These are phyloP conservation scores for Ziziphus jujuba DNA, from an alignment of 306 rosid genomes.

Conservation along the genomic window DNA sequence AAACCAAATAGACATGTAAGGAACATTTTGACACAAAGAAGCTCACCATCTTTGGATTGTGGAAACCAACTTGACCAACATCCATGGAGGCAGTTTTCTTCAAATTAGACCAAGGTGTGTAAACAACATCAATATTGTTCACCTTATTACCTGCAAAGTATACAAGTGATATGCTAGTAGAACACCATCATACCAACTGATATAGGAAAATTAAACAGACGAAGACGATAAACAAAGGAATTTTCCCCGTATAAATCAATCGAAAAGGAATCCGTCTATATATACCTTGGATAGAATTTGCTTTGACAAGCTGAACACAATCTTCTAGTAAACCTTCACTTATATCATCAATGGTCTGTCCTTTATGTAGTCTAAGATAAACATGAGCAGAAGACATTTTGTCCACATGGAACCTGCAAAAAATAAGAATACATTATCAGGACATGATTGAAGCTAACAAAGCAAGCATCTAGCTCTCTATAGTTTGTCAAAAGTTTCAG, in stretches of 20 bases:
- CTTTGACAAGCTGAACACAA: conserved; percentile 97
- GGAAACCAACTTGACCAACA: conserved; percentile 97
- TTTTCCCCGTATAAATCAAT: background rate
- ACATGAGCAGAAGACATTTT: conserved; percentile 99
- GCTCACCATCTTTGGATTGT: conserved; percentile 74
- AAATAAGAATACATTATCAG: conserved; percentile 8
- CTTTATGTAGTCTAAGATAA: conserved; percentile 81
- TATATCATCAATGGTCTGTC: conserved; percentile 86
- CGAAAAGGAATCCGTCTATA: conserved; percentile 13
- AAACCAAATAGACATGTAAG: conserved; percentile 13
- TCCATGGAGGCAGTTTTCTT: conserved; percentile 98
- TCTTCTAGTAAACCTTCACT: conserved; percentile 90
- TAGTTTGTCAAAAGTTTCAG: too few relatives aligned
- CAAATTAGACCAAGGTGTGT: conserved; percentile 97
- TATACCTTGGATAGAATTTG: conserved; percentile 95
- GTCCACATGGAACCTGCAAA: conserved; percentile 91
- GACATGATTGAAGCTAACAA: background rate
- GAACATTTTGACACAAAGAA: conserved; percentile 7
- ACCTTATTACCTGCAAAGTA: conserved; percentile 80
- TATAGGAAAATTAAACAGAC: background rate
- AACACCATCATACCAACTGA: conserved; percentile 1
- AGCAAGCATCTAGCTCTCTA: background rate
- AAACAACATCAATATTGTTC: conserved; percentile 88
- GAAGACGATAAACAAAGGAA: background rate
- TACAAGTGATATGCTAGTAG: conserved; percentile 14